phyloP scores from a whole-genome alignment of 257 asterid genomes.

The Solanum ahanhuiri region DNA sequence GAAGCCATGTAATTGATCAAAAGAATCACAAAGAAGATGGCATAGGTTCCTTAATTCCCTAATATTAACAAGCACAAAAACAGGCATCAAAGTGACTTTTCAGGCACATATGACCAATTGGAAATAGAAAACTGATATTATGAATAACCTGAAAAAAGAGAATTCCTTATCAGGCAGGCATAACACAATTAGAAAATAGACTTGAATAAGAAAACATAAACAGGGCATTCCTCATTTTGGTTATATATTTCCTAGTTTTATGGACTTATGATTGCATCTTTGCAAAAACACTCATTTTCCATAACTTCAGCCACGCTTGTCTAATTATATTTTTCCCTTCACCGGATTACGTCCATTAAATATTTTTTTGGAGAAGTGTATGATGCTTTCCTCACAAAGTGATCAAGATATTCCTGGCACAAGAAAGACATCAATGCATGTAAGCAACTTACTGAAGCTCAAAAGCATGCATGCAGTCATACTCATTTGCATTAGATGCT shows the following conservation, averaged over 20 bases:
- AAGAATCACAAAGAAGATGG: not conserved
- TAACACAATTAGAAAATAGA: not conserved
- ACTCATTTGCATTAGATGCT: not conserved
- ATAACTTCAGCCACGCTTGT: not conserved
- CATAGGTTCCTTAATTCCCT: not conserved
- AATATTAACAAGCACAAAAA: not conserved
- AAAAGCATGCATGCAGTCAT: not conserved
- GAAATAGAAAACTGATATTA: not conserved
- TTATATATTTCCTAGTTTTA: not conserved
- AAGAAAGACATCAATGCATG: not conserved
- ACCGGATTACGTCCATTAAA: not conserved
- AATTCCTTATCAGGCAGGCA: not conserved
- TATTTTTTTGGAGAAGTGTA: not conserved
- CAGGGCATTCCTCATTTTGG: not conserved
- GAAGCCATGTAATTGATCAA: not conserved
- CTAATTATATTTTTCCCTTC: not conserved
- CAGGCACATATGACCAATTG: not conserved
- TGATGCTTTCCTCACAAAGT: not conserved
- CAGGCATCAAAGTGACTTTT: not conserved
- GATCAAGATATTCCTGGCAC: not conserved
- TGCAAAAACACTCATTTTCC: not conserved
- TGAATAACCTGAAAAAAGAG: not conserved
- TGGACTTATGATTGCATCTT: not conserved
- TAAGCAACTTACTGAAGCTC: not conserved
- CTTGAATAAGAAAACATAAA: not conserved